Evolutionary conservation across 495 filamentous ascomycete species (phyloP), one percentile per base, ranked within the genome.

Genomic region (Aspergillus baeticus): DNA sequence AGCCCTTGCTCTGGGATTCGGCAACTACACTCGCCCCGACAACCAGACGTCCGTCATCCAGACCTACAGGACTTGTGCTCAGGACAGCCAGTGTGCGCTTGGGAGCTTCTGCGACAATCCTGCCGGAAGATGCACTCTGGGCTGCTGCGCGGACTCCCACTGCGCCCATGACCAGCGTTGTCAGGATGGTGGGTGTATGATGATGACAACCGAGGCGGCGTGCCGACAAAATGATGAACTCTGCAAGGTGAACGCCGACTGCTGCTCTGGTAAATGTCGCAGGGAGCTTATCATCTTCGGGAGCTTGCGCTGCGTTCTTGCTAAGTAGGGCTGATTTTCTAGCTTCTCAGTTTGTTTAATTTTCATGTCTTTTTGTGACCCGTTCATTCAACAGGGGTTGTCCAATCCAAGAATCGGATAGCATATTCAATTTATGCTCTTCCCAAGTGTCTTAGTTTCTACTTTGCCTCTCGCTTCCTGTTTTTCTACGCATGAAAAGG

Each of bases 191-290:
- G 33, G 23, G 31, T 59, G 57, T 11, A 22, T 15, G 8, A 29
- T 29, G 26, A 29, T 29, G 26, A 29, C 26, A 4, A 29, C 8
- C 18, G 26, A 6, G 13, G 18, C 23, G 37, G 26, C 26, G 8
- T 51, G 21, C 20, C 43, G 31, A 14, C 21, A 22, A 11, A 37
- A 51, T 21, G 34, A 50, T 38, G 6, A 54, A 11, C 3, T 3
- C 17, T 61, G 57, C 45, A 15, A 21, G 29, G 14, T 38, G 2
- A 31, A 60, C 37, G 35, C 44, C n/a, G 49, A 61, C 11, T 57
- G 59, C 37, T 61, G 59, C 37, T 57, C 54, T n/a, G 54, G 59
- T n/a, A 34, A 14, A 36, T 61, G 59, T 38, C 20, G 49, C 17
- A 31, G 34, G 3, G 23, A 35, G 36, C 17, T 31, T 14, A 7